Evolutionary conservation across 2,329 filamentous ascomycete genomes (phyloP).

Genomic region (Colletotrichum costaricense): DNA sequence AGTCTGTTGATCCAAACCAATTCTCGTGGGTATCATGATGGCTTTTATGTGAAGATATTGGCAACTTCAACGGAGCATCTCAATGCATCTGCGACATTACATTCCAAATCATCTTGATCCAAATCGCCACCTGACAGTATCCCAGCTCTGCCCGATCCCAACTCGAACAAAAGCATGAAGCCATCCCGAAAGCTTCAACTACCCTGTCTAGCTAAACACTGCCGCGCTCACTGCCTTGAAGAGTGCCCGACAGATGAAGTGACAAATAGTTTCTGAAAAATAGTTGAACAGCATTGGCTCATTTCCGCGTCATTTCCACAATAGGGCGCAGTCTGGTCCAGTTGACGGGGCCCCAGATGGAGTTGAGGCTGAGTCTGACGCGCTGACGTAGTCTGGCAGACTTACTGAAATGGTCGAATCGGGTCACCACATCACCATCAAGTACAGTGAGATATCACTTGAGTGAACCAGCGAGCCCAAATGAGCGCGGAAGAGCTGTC

Average conservation of each 20-base stretch:
- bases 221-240: background rate
- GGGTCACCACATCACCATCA: background rate
- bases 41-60: background rate
- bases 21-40: background rate
- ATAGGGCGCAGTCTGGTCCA: background rate
- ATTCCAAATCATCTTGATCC: background rate
- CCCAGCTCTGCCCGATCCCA: background rate
- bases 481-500: background rate
- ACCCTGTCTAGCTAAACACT: background rate
- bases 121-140: background rate
- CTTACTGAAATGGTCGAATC: background rate
- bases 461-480: background rate
- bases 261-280: background rate
- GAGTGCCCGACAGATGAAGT: background rate
- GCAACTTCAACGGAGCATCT: background rate
- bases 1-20: background rate
- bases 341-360: background rate
- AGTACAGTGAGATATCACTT: background rate
- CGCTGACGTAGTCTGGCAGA: background rate
- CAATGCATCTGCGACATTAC: background rate
- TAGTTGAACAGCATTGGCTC: background rate
- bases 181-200: background rate
- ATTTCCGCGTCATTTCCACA: background rate
- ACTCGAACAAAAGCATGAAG: background rate
- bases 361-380: background rate